These are phyloP conservation scores for Globisporangium canariense DNA, from an alignment of 352 stramenopile species.

Conservation along the genomic window DNA sequence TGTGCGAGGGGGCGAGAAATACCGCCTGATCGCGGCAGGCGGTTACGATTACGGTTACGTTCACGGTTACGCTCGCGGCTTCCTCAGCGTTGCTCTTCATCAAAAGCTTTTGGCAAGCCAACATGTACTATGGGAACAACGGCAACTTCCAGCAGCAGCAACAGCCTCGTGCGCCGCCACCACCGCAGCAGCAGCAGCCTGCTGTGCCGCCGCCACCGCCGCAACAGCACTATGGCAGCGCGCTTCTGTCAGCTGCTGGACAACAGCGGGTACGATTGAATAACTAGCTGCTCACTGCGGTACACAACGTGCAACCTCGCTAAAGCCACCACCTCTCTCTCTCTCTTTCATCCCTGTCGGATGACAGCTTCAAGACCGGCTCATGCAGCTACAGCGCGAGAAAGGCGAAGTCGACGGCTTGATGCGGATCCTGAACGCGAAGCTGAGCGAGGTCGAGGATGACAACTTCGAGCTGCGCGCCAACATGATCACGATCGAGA, in stretches of 20 bases:
- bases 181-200: constrained; percentile 9
- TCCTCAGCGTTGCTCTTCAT: too few species aligned
- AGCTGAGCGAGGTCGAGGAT: constrained; percentile 46
- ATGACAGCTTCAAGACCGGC: constrained; percentile 25
- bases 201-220: neutral
- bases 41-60: too few species aligned
- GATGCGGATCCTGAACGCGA: constrained; percentile 44
- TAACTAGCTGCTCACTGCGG: too few species aligned
- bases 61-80: too few species aligned
- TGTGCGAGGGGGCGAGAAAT: too few species aligned
- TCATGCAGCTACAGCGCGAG: constrained; percentile 45
- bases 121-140: constrained; percentile 11
- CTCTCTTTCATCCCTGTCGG: neutral
- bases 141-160: constrained; percentile 12
- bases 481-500: constrained; percentile 47
- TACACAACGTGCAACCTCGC: too few species aligned
- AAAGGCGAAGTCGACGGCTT: constrained; percentile 52
- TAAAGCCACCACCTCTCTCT: neutral
- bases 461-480: constrained; percentile 65
- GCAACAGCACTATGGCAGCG: neutral
- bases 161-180: neutral
- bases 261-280: constrained; percentile 3
- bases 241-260: neutral
- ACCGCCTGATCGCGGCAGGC: too few species aligned
- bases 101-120: too few species aligned